Base-by-base conservation (phyloP, 805 yeast genomes). In the Yarrowia sp. region DNA sequence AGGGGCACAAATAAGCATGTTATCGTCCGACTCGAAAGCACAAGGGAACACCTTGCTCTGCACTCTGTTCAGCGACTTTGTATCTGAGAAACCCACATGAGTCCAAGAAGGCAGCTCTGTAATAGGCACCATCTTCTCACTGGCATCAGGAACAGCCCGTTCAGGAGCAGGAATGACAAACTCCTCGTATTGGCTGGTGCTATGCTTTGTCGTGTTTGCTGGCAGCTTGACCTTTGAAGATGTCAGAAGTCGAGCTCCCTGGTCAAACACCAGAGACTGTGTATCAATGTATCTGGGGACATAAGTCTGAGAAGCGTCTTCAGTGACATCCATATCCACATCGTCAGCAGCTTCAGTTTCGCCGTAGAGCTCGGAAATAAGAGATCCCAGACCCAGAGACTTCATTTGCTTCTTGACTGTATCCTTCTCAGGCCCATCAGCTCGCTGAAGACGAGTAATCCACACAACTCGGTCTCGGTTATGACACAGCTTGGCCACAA, bases 1-100 rank as follows among this genome's bases (percentile, higher is more conserved):
- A 7, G 99, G 99, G 0, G 99, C 98, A 81, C 98, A 93, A 69
- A 93, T 78, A 15, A 93, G 77, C 43, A 95, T 73, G 71, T 92
- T 93, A 4, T 81, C 80, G 71, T 90, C 95, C 1, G 83, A 76
- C 4, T 80, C 71, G 68, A 93, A 90, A 0, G 96, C 97, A n/a
- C 79, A 72, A 1, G 95, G 95, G 68, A 76, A 90, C 0, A 92
- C 91, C 67, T 83, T 83, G 0, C 96, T 89, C 74, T 95, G 99
- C 14, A 95, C 84, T 63, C 90, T 78, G 74, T 95, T 95, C 68
- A 95, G 80, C 1, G 86, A 78, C 71, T 89, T 90, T 0, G 80
- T 75, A 0, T 82, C 74, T 0, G 92, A 90, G 70, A 95, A 96
- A 0, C 89, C 95, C 0, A 77, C 73, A 66, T 82, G 88, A 0